A percentile compares a stretch with the other conserved stretches of the same genome.
These are phyloP conservation scores for Neurospora sp. DNA, from an alignment of 495 filamentous ascomycete species.

Conservation along the genomic window DNA sequence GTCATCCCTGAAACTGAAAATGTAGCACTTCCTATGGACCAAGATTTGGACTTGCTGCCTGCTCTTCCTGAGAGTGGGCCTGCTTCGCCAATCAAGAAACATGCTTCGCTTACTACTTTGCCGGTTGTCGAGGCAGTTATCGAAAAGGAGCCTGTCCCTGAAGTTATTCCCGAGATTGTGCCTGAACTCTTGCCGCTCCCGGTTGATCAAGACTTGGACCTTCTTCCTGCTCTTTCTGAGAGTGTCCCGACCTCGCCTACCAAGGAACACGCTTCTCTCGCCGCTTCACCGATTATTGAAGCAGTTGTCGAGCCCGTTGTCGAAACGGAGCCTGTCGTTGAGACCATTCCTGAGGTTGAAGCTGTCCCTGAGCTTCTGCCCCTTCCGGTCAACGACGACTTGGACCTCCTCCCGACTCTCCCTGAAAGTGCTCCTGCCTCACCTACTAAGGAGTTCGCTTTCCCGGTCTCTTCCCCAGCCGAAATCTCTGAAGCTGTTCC, in stretches of 20 bases:
- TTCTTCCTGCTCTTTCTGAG: slow-evolving; percentile 7
- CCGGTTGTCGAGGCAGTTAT: neutral
- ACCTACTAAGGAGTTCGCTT: neutral
- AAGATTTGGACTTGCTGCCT: neutral
- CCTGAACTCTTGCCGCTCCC: neutral
- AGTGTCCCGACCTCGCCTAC: slow-evolving; percentile 5
- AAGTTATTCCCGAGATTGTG: neutral
- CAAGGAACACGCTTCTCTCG: no score
- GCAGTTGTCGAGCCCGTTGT: no score
- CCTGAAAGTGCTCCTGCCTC: slow-evolving; percentile 9
- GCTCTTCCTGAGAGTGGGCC: neutral
- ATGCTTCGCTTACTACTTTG: neutral
- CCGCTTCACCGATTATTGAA: no score
- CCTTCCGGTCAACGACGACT: neutral
- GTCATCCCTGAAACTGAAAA: no score
- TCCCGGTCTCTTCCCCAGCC: slow-evolving; percentile 1
- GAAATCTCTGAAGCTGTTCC: neutral
- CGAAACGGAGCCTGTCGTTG: no score
- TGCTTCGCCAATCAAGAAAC: neutral
- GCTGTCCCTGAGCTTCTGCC: neutral
- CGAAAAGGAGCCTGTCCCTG: neutral
- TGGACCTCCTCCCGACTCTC: slow-evolving; percentile 5
- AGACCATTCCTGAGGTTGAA: no score
- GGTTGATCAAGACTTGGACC: neutral
- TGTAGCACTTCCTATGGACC: no score